A percentile compares a stretch with the other conserved stretches of the same genome.
Evolutionary conservation across 2,329 filamentous ascomycete genomes (phyloP).

Genomic region (Huntiella savannae): DNA sequence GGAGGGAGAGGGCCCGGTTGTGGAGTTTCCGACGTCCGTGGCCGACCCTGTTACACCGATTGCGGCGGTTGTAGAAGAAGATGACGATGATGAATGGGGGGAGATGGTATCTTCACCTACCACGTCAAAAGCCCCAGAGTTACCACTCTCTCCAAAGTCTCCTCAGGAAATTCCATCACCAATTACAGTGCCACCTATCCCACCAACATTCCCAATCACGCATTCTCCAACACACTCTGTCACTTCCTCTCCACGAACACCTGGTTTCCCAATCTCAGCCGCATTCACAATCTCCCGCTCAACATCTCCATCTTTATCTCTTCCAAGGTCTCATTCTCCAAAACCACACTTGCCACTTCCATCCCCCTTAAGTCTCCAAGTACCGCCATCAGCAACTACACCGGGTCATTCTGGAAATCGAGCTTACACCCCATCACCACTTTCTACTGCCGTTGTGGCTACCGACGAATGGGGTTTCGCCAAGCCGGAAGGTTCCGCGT

Average conservation of each 20-base stretch:
- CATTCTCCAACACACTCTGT: slow-evolving; percentile 9
- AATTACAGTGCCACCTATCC: slow-evolving; percentile 7
- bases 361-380: background rate
- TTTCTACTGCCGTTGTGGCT: slow-evolving; percentile 1
- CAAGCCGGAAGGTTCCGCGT: background rate
- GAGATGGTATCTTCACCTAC: slow-evolving; percentile 29
- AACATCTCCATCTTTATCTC: background rate
- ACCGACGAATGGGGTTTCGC: too few species aligned
- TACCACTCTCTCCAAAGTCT: background rate
- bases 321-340: slow-evolving; percentile 2
- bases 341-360: background rate
- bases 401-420: too few species aligned
- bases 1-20: background rate
- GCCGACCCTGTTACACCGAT: too few species aligned
- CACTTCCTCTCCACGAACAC: slow-evolving; percentile 6
- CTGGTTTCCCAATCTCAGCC: slow-evolving; percentile 2
- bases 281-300: background rate
- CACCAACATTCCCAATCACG: slow-evolving; percentile 3
- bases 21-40: background rate
- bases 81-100: slow-evolving; percentile 37
- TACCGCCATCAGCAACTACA: too few species aligned
- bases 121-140: background rate
- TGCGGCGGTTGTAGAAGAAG: slow-evolving; percentile 13
- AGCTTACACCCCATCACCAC: slow-evolving; percentile 8
- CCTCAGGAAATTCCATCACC: background rate